These are phyloP conservation scores for Thermomucor indicae-seudaticae DNA, from an alignment of 371 early-diverging fungal genomes.

Conservation along the genomic window DNA sequence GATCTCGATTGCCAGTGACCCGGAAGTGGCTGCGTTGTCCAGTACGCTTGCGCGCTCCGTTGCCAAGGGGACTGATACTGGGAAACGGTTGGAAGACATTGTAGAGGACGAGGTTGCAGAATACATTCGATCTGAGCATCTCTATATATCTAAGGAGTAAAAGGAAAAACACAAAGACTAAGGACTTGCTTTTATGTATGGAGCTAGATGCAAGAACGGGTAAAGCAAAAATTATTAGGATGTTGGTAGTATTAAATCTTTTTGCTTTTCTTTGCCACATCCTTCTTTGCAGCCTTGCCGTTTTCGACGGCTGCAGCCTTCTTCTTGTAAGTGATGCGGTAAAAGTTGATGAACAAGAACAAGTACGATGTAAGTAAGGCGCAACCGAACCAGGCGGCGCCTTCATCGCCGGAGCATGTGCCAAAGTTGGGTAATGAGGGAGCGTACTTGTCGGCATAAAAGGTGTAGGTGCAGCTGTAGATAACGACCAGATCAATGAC, in stretches of 20 bases:
- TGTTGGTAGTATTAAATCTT: constrained; percentile 5
- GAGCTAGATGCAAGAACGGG: neutral
- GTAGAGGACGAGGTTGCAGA: constrained; percentile 3
- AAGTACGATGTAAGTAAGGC: constrained; percentile 74
- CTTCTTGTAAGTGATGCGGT: constrained; percentile 72
- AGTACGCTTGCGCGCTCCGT: constrained; percentile 25
- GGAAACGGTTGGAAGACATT: neutral
- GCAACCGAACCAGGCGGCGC: constrained; percentile 76
- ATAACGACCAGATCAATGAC: constrained; percentile 72
- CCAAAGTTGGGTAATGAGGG: constrained; percentile 63
- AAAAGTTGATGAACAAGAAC: constrained; percentile 82
- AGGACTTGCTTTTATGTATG: neutral
- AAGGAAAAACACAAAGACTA: neutral
- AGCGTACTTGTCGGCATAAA: constrained; percentile 58
- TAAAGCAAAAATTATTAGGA: neutral
- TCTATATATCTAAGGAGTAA: constrained; percentile 5
- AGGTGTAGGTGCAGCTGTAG: constrained; percentile 71
- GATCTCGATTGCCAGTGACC: constrained; percentile 14
- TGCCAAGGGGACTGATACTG: neutral
- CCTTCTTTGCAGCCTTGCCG: neutral
- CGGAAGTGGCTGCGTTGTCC: constrained; percentile 8
- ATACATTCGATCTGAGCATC: constrained; percentile 3
- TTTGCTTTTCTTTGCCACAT: constrained; percentile 10
- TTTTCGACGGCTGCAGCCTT: constrained; percentile 7
- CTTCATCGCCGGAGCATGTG: constrained; percentile 70